phyloP scores from a whole-genome alignment of 805 yeast species.

The Sugiyamaella chiloensis region DNA sequence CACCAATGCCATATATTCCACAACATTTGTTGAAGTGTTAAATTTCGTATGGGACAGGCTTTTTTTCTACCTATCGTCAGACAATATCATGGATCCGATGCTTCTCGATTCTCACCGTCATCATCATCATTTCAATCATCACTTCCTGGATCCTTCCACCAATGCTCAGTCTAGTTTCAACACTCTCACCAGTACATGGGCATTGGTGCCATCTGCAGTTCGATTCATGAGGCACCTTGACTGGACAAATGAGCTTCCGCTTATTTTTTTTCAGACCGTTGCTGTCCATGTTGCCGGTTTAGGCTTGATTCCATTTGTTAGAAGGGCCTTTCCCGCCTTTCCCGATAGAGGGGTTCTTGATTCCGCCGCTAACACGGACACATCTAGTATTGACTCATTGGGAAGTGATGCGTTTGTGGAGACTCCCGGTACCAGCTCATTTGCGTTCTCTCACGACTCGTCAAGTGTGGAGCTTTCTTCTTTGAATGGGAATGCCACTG shows the following conservation, averaged over 20 bases:
- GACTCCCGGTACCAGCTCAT: neutral
- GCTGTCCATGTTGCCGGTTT: constrained; percentile 35
- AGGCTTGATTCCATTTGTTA: constrained; percentile 29
- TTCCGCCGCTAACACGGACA: constrained; percentile 18
- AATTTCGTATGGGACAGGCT: constrained; percentile 21
- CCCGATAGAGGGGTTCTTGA: constrained; percentile 19
- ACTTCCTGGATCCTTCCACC: constrained; percentile 1
- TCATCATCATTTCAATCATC: neutral
- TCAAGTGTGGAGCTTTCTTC: neutral
- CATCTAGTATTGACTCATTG: constrained; percentile 16
- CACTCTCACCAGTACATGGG: constrained; percentile 24
- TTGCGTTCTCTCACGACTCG: neutral
- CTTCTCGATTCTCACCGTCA: constrained; percentile 5
- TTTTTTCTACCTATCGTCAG: constrained; percentile 7
- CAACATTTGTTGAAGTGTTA: constrained; percentile 26
- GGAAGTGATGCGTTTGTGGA: constrained; percentile 8
- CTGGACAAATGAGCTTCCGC: constrained; percentile 29
- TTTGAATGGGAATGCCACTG: constrained; percentile 4
- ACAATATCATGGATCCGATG: constrained; percentile 8
- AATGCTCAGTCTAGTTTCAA: constrained; percentile 11
- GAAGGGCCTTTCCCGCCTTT: constrained; percentile 26
- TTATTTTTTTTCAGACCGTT: constrained; percentile 27
- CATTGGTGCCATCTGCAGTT: constrained; percentile 20
- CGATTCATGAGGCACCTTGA: constrained; percentile 26
- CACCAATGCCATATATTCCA: constrained; percentile 32